Evolutionary conservation across 108 stramenopile genomes (phyloP), one percentile per base, ranked within the genome.

Genomic region (Skeletonema menzelii): DNA sequence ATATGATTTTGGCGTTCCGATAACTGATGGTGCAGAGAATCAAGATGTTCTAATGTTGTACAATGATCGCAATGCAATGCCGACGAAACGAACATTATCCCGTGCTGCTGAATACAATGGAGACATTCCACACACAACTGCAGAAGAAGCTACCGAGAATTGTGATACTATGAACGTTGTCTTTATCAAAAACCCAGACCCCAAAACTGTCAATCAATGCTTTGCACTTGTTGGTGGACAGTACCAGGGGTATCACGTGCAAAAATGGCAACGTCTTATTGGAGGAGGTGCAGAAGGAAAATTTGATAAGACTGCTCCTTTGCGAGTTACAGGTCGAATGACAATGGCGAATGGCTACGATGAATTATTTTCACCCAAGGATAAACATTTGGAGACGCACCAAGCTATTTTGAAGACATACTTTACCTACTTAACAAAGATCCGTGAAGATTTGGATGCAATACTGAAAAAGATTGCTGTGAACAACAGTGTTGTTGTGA

Each of bases 81-180:
- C 75, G 31, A 63, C 46, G 6, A 32, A 70, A 31, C 42, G 57
- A 62, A 15, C 19, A 13, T 27, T 69, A 2, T 38, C 61, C 2
- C 71, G 67, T 11, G 49, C 61, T 22, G 63, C 59, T 10, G 30
- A 64, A 20, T 14, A 74, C 56, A 56, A 60, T 14, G 65, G 67
- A 47, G 53, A 35, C 1, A 24, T 78, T 22, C 72, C 77, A 0
- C 27, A 75, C 22, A 26, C 74, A 5, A 46, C 72, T 22, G 82
- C 82, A 1, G 63, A 38, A 27, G 58, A 38, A 10, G 82, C 82
- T 14, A 82, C 82, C 1, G 77, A 73, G 65, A 82, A 75, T 26
- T 83, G 82, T 17, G 82, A 83, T 32, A 38, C 65, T 12, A 67
- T 82, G 66, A 82, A 73, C 74, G 77, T 82, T 15, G 73, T 82